Evolutionary conservation across 441 rosid genomes (phyloP).

Genomic region (Croton setiger): DNA sequence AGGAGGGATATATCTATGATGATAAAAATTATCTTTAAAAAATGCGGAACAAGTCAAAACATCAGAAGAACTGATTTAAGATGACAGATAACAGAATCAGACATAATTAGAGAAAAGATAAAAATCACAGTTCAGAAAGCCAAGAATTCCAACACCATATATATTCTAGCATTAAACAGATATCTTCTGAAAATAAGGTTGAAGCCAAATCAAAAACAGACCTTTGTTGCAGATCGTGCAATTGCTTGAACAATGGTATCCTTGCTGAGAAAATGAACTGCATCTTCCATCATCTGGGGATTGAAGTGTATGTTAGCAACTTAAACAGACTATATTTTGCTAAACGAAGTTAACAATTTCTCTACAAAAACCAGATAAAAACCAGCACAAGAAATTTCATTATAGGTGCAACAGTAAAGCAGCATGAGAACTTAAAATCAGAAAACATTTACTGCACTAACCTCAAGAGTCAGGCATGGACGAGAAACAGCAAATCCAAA

Average conservation of each 20-base stretch:
- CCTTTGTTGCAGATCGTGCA: constrained; percentile 98
- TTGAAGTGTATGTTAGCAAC: constrained; percentile 27
- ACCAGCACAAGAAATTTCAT: constrained; percentile 12
- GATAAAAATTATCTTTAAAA: not conserved
- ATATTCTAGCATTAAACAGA: not conserved
- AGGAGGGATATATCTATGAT: not conserved
- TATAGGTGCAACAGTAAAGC: constrained; percentile 9
- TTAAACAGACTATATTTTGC: constrained; percentile 12
- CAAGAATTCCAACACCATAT: not conserved
- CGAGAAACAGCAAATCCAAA: constrained; percentile 99
- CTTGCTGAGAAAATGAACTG: constrained; percentile 97
- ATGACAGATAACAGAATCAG: not conserved
- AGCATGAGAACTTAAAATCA: constrained; percentile 11
- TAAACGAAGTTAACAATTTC: not conserved
- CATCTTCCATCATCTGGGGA: constrained; percentile 98
- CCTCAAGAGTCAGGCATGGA: constrained; percentile 98
- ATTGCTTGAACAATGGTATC: constrained; percentile 99
- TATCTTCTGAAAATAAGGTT: not conserved
- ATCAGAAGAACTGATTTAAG: not conserved
- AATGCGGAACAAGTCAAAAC: not conserved
- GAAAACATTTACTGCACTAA: constrained; percentile 16
- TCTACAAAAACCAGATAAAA: not conserved
- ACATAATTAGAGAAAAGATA: no score
- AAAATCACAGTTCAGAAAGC: not conserved
- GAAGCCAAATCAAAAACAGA: constrained; percentile 31